Evolutionary conservation across 2,329 filamentous ascomycete species (phyloP).

Genomic region (Claviceps sp.): DNA sequence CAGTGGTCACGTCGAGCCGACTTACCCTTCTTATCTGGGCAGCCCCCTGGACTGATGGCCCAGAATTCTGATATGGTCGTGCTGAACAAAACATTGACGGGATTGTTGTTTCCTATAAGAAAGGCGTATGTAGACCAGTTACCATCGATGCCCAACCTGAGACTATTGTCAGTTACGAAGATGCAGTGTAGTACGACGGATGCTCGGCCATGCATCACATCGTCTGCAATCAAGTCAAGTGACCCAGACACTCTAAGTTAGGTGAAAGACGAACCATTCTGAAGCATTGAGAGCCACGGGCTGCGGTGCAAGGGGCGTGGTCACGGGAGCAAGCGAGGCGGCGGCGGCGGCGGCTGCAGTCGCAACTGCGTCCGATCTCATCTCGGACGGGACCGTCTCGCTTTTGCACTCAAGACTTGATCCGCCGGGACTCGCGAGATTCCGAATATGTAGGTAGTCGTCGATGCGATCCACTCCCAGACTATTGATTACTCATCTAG

Average conservation of each 20-base stretch:
- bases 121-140: slow-evolving; percentile 59
- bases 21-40: slow-evolving; percentile 28
- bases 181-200: background rate
- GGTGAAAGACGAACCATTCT: slow-evolving; percentile 9
- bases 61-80: slow-evolving; percentile 60
- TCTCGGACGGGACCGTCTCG: background rate
- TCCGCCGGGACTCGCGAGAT: background rate
- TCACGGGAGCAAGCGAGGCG: background rate
- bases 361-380: slow-evolving; percentile 5
- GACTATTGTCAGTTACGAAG: background rate
- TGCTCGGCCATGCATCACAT: background rate
- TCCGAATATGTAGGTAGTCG: background rate
- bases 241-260: background rate
- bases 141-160: slow-evolving; percentile 51
- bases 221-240: background rate
- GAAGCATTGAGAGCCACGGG: slow-evolving; percentile 12
- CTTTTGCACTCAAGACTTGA: background rate
- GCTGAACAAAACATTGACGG: slow-evolving; percentile 37
- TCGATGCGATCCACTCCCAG: background rate
- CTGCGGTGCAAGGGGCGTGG: background rate
- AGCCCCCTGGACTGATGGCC: slow-evolving; percentile 48
- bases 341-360: slow-evolving; percentile 3
- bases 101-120: slow-evolving; percentile 26
- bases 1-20: slow-evolving; percentile 6
- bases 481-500: background rate